phyloP scores from a whole-genome alignment of 2,329 filamentous ascomycete genomes.

The Colletotrichum orchidophilum region DNA sequence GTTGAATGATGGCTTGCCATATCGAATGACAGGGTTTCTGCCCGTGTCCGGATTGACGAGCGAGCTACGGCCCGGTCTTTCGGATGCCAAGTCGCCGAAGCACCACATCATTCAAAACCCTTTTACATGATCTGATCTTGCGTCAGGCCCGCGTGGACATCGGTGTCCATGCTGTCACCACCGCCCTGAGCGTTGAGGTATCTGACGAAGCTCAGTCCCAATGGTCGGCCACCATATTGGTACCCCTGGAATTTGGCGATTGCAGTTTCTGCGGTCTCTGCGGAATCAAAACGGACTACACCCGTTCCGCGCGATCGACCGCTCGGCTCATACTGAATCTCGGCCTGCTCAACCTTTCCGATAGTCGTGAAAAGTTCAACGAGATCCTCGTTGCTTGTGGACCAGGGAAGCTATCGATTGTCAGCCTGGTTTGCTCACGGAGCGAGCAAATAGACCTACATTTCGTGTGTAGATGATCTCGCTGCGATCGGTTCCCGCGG shows the following conservation, averaged over 20 bases:
- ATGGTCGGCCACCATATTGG: conserved; percentile 93
- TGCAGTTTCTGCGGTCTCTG: conserved; percentile 88
- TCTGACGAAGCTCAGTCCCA: conserved; percentile 93
- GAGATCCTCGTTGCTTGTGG: conserved; percentile 97
- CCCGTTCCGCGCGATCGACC: conserved; percentile 94
- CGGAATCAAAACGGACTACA: conserved; percentile 91
- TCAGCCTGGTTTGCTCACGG: conserved; percentile 28
- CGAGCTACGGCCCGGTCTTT: too few relatives aligned
- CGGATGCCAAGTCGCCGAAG: not conserved
- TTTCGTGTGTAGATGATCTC: conserved; percentile 96
- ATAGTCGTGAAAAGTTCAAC: conserved; percentile 98
- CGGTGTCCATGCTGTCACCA: conserved; percentile 83
- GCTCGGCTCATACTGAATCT: conserved; percentile 98
- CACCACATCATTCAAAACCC: not conserved
- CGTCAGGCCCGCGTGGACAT: conserved; percentile 79
- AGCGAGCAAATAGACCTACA: conserved; percentile 64
- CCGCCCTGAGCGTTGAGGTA: conserved; percentile 77
- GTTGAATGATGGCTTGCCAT: not conserved
- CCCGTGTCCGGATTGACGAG: not conserved
- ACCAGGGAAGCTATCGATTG: conserved; percentile 85
- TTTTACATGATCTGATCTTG: conserved; percentile 96
- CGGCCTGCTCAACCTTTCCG: conserved; percentile 97
- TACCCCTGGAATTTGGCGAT: conserved; percentile 98
- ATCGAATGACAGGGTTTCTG: not conserved
- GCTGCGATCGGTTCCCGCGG: conserved; percentile 83